Base-by-base conservation (phyloP, 1,139 yeast species). In the Zygosaccharomyces pseudobailii region DNA sequence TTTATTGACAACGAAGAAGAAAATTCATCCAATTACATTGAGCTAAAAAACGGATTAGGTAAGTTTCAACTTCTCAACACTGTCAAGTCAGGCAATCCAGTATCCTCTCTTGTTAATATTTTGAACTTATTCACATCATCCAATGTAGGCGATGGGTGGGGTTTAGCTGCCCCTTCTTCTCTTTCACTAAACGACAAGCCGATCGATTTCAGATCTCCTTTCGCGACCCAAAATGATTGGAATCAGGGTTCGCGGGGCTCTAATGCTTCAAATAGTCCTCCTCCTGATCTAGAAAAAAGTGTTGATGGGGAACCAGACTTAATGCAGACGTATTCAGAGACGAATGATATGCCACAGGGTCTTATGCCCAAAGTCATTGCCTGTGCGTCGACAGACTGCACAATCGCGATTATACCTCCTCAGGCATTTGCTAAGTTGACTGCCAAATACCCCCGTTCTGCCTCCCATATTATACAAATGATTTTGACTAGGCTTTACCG, bases 381-480 rank as follows among this genome's bases (percentile, higher is more conserved):
- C 0, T 62, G 69, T 38, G 74, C 74, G 0, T 64, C 69, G 1
- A 57, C 68, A 0, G 65, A 84, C 40, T 85, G 95, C 24, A 90
- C 97, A 0, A 83, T 92, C 48, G 96, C 97, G 0, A 85, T 92
- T 35, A 89, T 92, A 13, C 98, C 98, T 0, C 80, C 83, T 2
- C 81, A 80, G 49, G 88, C 97, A 0, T 92, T 92, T 58, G 76
- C 79, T 47, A 72, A 86, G 48, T 76, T 92, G 40, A 85, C 87
- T 10, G 63, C 72, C 33, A 87, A 83, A 57, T 87, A 83, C 61
- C 97, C 98, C 6, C 80, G 86, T 55, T 87, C 96, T 0, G 84
- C 96, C 0, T 87, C 97, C 0, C 96, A 90, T 65, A 90, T 92
- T 40, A 94, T 92, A 6, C 96, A 95, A 55, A 89, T 92, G 79